Base-by-base conservation (phyloP, 371 early-diverging fungal species). In the Actinomucor elegans region DNA sequence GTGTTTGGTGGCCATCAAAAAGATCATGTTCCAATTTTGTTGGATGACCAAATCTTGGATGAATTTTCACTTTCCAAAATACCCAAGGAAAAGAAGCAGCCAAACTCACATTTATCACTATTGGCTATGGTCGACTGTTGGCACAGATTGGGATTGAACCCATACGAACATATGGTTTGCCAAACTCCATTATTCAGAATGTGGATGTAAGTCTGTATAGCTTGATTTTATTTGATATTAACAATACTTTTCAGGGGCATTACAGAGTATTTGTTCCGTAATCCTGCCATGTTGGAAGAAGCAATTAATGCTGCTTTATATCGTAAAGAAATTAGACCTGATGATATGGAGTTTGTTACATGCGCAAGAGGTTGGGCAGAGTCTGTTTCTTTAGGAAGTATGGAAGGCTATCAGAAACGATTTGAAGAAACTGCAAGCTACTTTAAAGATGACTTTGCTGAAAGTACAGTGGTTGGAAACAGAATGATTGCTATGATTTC, bases 41-140 rank as follows among this genome's bases (percentile, higher is more conserved):
- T 96, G 15, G 85, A 87, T 3, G 95, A 96, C 64, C 71, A 79
- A 23, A 59, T 93, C 11, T 70, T 97, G 35, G 94, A 96, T 50
- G 80, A 91, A 64, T 92, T 90, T 51, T 94, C 96, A 15, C 78
- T 96, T n/a, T 88, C 92, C 18, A 85, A 77, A 37, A 88, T 93
- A 24, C 93, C 94, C 0, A 86, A 81, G 60, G 83, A 83, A 8
- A 64, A 82, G 56, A 80, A 91, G 35, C 75, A 70, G 47, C 93
- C 93, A 15, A 96, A 96, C 64, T 95, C 94, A 0, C 97, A 97
- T 57, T 67, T 96, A 32, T 97, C 97, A 1, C 62, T 96, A 38
- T 67, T 96, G 41, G 91, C 95, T 24, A 95, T 96, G 72, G 97
- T 87, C 3, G 98, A 96, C 57, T 94, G 94, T 55, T 97, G 98